phyloP scores from a whole-genome alignment of 2,329 filamentous ascomycete genomes.

The Fusarium hainanense region DNA sequence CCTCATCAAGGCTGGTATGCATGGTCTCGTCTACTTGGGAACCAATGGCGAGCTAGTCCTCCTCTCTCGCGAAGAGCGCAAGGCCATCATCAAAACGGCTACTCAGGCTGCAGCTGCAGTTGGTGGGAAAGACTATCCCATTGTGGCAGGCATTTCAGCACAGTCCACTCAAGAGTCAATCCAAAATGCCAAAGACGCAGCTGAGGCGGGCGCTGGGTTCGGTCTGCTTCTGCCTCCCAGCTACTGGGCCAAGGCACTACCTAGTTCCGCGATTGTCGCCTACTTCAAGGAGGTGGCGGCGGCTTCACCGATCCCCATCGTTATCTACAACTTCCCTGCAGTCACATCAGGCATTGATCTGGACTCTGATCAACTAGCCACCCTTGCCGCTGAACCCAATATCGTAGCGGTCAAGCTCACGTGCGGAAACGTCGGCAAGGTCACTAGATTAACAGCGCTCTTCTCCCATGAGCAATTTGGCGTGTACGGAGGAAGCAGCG shows the following conservation, averaged over 20 bases:
- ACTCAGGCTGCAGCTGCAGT: constrained; percentile 53
- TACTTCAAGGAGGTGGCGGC: constrained; percentile 75
- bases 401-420: constrained; percentile 76
- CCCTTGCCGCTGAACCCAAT: constrained; percentile 69
- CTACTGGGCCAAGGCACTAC: constrained; percentile 72
- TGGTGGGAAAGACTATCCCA: constrained; percentile 51
- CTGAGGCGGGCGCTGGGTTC: constrained; percentile 75
- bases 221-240: constrained; percentile 79
- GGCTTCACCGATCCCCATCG: constrained; percentile 69
- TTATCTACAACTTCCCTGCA: constrained; percentile 77
- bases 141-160: constrained; percentile 59
- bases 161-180: constrained; percentile 72
- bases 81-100: constrained; percentile 54
- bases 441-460: constrained; percentile 66
- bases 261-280: constrained; percentile 62
- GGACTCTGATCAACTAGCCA: constrained; percentile 69
- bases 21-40: constrained; percentile 59
- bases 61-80: constrained; percentile 54
- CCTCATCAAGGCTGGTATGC: constrained; percentile 57
- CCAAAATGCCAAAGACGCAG: constrained; percentile 72
- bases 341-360: constrained; percentile 73
- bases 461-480: constrained; percentile 54
- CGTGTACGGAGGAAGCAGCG: constrained; percentile 57
- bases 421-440: constrained; percentile 75
- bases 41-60: constrained; percentile 61